Percentiles rank a stretch among this genome's conserved stretches.
Evolutionary conservation across 768 basidiomycete genomes (phyloP).

Genomic region (Flagelloscypha sp.): DNA sequence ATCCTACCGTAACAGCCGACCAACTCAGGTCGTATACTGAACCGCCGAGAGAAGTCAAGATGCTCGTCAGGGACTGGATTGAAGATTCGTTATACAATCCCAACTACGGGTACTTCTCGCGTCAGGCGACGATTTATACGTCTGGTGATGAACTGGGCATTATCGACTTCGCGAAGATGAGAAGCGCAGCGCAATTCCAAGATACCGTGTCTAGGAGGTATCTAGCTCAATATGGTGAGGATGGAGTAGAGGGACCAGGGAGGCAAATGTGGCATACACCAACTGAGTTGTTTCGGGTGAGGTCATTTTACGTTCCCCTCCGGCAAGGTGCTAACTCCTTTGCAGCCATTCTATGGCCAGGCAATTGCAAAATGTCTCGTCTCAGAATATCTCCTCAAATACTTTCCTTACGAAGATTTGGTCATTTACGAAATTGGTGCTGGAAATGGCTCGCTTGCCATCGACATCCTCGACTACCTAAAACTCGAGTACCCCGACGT

Average conservation of each 20-base stretch:
- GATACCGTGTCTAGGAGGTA: slow-evolving; percentile 74
- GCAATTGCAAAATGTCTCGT: slow-evolving; percentile 85
- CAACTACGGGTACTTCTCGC: slow-evolving; percentile 94
- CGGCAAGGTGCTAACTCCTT: no score
- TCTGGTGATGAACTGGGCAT: slow-evolving; percentile 39
- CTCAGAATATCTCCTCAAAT: slow-evolving; percentile 87
- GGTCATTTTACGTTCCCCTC: no score
- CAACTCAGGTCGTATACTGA: slow-evolving; percentile 44
- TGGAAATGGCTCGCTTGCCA: slow-evolving; percentile 91
- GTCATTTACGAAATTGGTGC: slow-evolving; percentile 97
- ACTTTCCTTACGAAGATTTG: slow-evolving; percentile 94
- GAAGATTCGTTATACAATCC: slow-evolving; percentile 97
- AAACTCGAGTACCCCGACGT: slow-evolving; percentile 78
- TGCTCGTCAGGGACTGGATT: slow-evolving; percentile 94
- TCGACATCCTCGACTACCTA: slow-evolving; percentile 79
- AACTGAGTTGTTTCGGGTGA: slow-evolving; percentile 92
- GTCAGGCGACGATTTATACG: slow-evolving; percentile 85
- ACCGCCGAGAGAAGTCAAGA: slow-evolving; percentile 78
- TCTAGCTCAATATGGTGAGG: slow-evolving; percentile 55
- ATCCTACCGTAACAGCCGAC: slow-evolving; percentile 70
- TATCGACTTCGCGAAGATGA: slow-evolving; percentile 66
- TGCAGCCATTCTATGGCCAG: slow-evolving; percentile 89
- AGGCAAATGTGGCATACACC: slow-evolving; percentile 98
- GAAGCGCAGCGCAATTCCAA: slow-evolving; percentile 70
- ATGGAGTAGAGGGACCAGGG: slow-evolving; percentile 59